phyloP scores from a whole-genome alignment of 441 rosid species.

The Viola pubescens region DNA sequence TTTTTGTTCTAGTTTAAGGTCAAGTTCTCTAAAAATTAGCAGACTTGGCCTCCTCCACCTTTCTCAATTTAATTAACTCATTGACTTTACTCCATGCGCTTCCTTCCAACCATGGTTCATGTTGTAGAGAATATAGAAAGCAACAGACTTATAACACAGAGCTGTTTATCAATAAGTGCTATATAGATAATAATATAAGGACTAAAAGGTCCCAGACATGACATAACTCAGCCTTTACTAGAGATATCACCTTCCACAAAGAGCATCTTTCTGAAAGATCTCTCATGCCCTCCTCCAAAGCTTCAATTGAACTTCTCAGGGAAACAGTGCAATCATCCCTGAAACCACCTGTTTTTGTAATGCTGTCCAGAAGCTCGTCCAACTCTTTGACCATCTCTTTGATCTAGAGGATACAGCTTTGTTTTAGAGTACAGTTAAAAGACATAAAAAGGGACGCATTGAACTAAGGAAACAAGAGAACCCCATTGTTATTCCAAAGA shows the following conservation, averaged over 20 bases:
- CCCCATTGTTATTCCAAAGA: not conserved
- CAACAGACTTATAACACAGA: not conserved
- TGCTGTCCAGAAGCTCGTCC: conserved; percentile 62
- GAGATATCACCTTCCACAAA: conserved; percentile 50
- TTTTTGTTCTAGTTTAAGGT: too few species aligned
- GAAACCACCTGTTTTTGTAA: conserved; percentile 78
- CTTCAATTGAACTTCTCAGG: conserved; percentile 55
- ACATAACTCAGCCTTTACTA: not conserved
- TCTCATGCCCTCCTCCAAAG: conserved; percentile 55
- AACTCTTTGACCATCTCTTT: conserved; percentile 73
- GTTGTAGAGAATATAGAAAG: not conserved
- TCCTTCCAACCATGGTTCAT: not conserved
- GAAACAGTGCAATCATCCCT: conserved; percentile 68
- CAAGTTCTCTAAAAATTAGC: too few species aligned
- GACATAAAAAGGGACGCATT: conserved; percentile 4
- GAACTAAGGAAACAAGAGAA: not conserved
- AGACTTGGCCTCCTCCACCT: too few species aligned
- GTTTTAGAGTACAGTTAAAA: not conserved
- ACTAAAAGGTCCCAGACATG: not conserved
- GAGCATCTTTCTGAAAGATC: conserved; percentile 53
- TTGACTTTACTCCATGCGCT: not conserved
- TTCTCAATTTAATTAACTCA: too few species aligned
- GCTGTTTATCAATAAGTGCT: too few species aligned
- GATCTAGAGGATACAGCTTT: conserved; percentile 40
- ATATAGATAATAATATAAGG: not conserved